Evolutionary conservation across 2,329 filamentous ascomycete genomes (phyloP).

Genomic region (Colletotrichum trifolii): DNA sequence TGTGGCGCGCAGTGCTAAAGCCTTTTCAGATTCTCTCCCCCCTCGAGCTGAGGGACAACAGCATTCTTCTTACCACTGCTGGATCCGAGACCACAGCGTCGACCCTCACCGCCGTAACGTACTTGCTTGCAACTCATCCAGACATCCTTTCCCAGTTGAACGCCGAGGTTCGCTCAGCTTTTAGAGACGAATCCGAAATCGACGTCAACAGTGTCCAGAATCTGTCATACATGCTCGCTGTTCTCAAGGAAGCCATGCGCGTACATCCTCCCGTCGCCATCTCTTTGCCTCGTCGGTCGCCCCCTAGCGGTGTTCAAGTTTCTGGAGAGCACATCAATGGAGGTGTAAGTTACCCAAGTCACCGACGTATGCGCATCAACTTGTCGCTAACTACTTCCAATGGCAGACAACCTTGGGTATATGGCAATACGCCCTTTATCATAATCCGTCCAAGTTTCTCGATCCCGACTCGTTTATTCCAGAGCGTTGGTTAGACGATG

Average conservation of each 20-base stretch:
- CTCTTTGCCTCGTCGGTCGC: constrained; percentile 41
- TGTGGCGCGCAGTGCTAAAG: no score
- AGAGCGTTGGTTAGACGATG: constrained; percentile 54
- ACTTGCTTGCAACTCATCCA: constrained; percentile 49
- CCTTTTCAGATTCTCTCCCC: constrained; percentile 3
- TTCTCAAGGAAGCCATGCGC: constrained; percentile 54
- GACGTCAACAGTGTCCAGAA: constrained; percentile 42
- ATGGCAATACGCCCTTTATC: constrained; percentile 56
- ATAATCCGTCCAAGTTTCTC: constrained; percentile 55
- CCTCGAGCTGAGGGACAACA: constrained; percentile 30
- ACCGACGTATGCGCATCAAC: no score
- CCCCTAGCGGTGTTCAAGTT: constrained; percentile 46
- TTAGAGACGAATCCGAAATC: constrained; percentile 51
- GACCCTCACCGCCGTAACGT: constrained; percentile 52
- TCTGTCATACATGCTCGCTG: constrained; percentile 53
- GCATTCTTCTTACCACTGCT: constrained; percentile 43
- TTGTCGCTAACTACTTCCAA: background rate
- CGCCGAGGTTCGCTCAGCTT: constrained; percentile 52
- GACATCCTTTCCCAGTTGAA: constrained; percentile 43
- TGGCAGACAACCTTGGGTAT: constrained; percentile 52
- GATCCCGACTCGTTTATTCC: constrained; percentile 57
- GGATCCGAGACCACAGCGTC: constrained; percentile 60
- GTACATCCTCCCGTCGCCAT: constrained; percentile 43
- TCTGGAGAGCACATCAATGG: constrained; percentile 45
- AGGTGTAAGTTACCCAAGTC: constrained; percentile 42